A percentile compares a stretch with the other conserved stretches of the same genome.
These are phyloP conservation scores for Mortierella sp. DNA, from an alignment of 371 early-diverging fungal genomes.

Conservation along the genomic window DNA sequence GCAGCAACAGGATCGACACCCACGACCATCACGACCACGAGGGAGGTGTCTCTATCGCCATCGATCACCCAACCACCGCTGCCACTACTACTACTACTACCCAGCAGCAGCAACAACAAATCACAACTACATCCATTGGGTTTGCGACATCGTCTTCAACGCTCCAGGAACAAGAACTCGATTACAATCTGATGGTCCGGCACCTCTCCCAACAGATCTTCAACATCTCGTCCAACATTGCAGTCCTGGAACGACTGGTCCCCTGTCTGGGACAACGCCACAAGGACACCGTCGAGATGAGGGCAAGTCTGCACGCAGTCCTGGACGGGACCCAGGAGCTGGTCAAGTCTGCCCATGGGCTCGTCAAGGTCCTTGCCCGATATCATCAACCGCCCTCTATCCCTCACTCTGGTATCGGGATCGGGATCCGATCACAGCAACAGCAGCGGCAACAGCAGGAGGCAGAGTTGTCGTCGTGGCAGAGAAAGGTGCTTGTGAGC, in stretches of 20 bases:
- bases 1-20: conserved; percentile 14
- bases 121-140: background rate
- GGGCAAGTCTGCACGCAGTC: conserved; percentile 33
- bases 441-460: background rate
- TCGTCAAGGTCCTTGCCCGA: conserved; percentile 38
- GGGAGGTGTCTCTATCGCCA: background rate
- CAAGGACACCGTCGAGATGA: conserved; percentile 51
- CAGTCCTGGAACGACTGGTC: conserved; percentile 45
- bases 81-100: background rate
- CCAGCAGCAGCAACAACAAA: background rate
- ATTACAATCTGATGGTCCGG: conserved; percentile 48
- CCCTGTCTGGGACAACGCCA: conserved; percentile 52
- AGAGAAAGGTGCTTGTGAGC: conserved; percentile 24
- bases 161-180: conserved; percentile 39
- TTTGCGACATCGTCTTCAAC: background rate
- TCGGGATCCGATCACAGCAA: conserved; percentile 9
- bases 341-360: conserved; percentile 40
- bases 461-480: conserved; percentile 24
- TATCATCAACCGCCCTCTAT: conserved; percentile 35
- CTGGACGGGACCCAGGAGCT: conserved; percentile 42
- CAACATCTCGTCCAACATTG: conserved; percentile 52
- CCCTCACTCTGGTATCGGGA: conserved; percentile 9
- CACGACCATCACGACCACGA: background rate
- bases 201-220: conserved; percentile 53
- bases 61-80: conserved; percentile 3